Conservation (phyloP, 2,329 filamentous ascomycete genomes). For the Paracorniculantispora psalliotae region DNA sequence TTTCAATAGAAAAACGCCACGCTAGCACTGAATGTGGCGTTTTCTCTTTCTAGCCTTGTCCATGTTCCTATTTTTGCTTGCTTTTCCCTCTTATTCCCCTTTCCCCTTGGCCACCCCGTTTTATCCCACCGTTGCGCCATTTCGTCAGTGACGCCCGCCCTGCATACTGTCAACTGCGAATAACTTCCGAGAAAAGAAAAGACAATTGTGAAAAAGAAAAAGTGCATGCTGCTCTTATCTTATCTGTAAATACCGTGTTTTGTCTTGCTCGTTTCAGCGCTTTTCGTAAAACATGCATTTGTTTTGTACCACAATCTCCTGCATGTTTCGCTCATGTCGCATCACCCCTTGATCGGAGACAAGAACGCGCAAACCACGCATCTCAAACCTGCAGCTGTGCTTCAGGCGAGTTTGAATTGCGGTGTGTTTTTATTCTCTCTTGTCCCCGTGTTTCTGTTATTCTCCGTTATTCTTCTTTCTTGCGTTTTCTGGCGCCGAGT, state of each 20-base stretch:
- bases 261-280: background rate
- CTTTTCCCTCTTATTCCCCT: background rate
- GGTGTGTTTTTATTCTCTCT: too few species aligned
- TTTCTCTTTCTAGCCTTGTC: background rate
- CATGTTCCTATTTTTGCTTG: background rate
- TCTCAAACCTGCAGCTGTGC: background rate
- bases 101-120: background rate
- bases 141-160: slow-evolving; percentile 1
- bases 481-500: background rate
- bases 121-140: background rate
- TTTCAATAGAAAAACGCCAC: too few species aligned
- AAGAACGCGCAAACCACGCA: background rate
- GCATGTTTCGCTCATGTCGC: slow-evolving; percentile 8
- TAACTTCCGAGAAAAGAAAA: background rate
- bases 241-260: background rate
- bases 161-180: background rate
- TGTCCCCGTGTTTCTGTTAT: background rate
- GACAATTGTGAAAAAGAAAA: background rate
- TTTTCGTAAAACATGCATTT: background rate
- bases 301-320: background rate
- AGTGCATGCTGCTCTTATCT: background rate
- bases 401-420: background rate
- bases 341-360: slow-evolving; percentile 2
- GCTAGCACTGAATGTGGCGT: background rate
- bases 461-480: background rate